Base-by-base conservation (phyloP, 169 alveolate species). In the Perkinsus marinus region DNA sequence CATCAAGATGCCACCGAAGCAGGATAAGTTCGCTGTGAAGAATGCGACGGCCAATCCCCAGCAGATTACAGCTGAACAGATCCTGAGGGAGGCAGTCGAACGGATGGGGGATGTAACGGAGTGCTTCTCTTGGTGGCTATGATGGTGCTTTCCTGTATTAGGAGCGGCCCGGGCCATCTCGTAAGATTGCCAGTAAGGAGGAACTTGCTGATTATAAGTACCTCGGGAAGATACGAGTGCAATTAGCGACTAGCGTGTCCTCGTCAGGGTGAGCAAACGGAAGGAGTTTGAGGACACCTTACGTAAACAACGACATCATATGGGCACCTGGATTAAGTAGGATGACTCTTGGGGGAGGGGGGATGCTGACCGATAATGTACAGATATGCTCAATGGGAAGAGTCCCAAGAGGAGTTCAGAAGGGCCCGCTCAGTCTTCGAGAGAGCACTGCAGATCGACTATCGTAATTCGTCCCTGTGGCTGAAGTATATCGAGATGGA, bases 51-150 rank as follows among this genome's bases (percentile, higher is more conserved):
- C 99, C 16, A 99, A 99, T 90, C 98, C 98, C 68, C 97, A 98
- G 68, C 99, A 99, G 95, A 98, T 99, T 69, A 98, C 99, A 30
- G 99, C 99, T 36, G 99, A 99, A 94, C 98, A 99, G 95, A 97
- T 99, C 68, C 95, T 99, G 91, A 96, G 98, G 91, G 99, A 98
- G 94, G 99, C 99, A 16, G 97, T 97, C 90, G 99, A 98, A 68
- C 96, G 99, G 95, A 97, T 97, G 95, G 96, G 95, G 17, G 98
- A 96, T 79, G 98, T 57, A 57, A 10, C 46, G n/a, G n/a, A 43
- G 79, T 2, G 79, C 79, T 19, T 57, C 79, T 26, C 9, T 13
- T 13, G 5, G 37, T 2, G 22, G 34, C 34, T 57, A 26, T 13
- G 9, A 13, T 7, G 9, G 79, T 6, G 79, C 22, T 57, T 57